phyloP scores from a whole-genome alignment of 2,329 filamentous ascomycete genomes.

The Fusarium napiforme region DNA sequence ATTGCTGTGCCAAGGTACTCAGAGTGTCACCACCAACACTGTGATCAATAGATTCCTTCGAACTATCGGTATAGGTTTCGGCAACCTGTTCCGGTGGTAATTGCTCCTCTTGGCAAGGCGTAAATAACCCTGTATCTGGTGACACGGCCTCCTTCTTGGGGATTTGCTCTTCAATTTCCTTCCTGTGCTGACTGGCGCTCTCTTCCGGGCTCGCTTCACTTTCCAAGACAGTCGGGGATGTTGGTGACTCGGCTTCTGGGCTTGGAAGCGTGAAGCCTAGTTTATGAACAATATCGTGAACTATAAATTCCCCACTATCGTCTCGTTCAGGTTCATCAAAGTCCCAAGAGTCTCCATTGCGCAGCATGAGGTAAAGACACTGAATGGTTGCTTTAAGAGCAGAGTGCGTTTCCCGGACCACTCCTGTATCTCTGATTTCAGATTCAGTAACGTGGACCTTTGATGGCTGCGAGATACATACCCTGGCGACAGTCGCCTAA shows the following conservation, averaged over 20 bases:
- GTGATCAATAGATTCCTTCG: accelerated
- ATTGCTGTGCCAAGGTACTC: background rate
- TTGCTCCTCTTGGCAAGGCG: background rate
- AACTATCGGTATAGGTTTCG: accelerated
- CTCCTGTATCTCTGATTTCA: background rate
- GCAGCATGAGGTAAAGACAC: background rate
- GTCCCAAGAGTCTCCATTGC: background rate
- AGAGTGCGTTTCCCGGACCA: background rate
- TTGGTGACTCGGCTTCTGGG: background rate
- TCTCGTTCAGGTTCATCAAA: background rate
- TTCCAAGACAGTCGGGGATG: too few species aligned
- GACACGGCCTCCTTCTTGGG: too few species aligned
- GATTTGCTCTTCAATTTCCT: accelerated
- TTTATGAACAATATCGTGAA: background rate
- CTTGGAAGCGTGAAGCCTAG: background rate
- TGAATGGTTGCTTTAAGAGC: background rate
- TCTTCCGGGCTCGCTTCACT: background rate
- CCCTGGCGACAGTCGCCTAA: background rate
- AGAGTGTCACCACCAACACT: accelerated
- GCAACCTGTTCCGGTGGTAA: background rate
- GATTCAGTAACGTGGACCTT: accelerated
- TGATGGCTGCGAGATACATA: background rate
- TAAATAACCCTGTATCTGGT: too few species aligned
- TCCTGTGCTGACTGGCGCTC: too few species aligned
- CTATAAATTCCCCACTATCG: background rate